Base-by-base conservation (phyloP, 2,329 filamentous ascomycete genomes). In the Stemphylium vesicarium region DNA sequence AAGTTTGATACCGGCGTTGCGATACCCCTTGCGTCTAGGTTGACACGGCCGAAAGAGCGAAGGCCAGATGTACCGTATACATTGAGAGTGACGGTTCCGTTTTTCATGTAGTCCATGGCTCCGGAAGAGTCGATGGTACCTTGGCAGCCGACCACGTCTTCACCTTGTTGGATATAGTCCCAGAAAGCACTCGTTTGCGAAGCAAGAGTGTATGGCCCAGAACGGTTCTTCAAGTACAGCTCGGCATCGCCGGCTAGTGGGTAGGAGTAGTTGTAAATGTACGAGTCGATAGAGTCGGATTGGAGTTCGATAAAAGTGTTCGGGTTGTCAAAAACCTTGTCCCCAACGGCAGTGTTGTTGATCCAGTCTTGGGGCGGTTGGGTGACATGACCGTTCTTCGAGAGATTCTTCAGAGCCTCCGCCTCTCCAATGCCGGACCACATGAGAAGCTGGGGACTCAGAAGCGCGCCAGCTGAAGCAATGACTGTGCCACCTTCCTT, bases 51-150 rank as follows among this genome's bases (percentile, higher is more conserved):
- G 0, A 75, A 68, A 2, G 82, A 84, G 5, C 77, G 75, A 18
- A 84, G 73, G 1, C 83, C 83, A 0, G 82, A 84, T 0, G 83
- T 85, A 8, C 82, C 82, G 70, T 85, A 85, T 4, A 85, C 69
- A 65, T 85, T 85, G 16, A 85, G 74, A 0, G 82, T 84, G 46
- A 85, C 81, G 55, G 81, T 83, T 53, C 80, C 75, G 46, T 75
- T 75, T 31, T 66, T 62, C 1, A 54, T 77, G 61, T 69, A 81
- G 8, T 72, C 78, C 1, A 69, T 65, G 36, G 73, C 78, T 2
- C 82, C 82, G 0, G 79, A 71, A 0, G 79, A 78, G 67, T 80
- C 80, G 50, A 85, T 80, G 0, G 82, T 85, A 6, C 82, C 82
- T 59, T 85, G 83, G 18, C 83, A 74, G 0, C 78, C 81, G 3